Conservation (phyloP, 306 rosid genomes). For the Rosa lucieae region DNA sequence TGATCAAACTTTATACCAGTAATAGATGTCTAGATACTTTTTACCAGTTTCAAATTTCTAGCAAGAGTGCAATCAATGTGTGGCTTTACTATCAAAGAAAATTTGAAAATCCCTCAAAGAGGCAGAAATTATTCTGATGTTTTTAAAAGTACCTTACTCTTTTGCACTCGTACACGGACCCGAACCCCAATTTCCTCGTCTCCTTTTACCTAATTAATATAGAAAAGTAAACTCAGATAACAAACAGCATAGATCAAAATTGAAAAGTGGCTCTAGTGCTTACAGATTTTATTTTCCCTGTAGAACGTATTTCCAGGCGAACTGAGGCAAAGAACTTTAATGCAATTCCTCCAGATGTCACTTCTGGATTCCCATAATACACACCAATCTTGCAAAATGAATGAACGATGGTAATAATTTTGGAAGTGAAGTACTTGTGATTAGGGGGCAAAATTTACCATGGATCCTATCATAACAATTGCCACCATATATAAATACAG, state of each 20-base stretch:
- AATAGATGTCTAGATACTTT: background rate
- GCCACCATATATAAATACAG: background rate
- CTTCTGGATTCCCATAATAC: slow-evolving; percentile 98
- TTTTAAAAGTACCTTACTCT: slow-evolving; percentile 72
- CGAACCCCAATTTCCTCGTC: slow-evolving; percentile 95
- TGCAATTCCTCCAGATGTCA: slow-evolving; percentile 99
- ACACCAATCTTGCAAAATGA: slow-evolving; percentile 77
- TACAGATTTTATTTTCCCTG: slow-evolving; percentile 98
- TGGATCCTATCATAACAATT: background rate
- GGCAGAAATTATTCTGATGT: background rate
- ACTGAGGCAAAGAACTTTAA: slow-evolving; percentile 96
- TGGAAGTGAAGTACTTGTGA: background rate
- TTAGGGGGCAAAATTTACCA: slow-evolving; percentile 4
- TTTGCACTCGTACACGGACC: slow-evolving; percentile 93
- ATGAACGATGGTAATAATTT: slow-evolving; percentile 20
- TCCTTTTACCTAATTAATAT: slow-evolving; percentile 69
- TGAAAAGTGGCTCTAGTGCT: slow-evolving; percentile 42
- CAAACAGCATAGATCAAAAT: slow-evolving; percentile 22
- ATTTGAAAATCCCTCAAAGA: background rate
- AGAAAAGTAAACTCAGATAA: slow-evolving; percentile 22
- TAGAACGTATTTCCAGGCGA: slow-evolving; percentile 90
- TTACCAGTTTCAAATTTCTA: background rate
- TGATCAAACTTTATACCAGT: background rate
- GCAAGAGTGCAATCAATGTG: background rate
- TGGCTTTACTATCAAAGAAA: background rate